These are phyloP conservation scores for Westerdykella ornata DNA, from an alignment of 2,329 filamentous ascomycete species.

Conservation along the genomic window DNA sequence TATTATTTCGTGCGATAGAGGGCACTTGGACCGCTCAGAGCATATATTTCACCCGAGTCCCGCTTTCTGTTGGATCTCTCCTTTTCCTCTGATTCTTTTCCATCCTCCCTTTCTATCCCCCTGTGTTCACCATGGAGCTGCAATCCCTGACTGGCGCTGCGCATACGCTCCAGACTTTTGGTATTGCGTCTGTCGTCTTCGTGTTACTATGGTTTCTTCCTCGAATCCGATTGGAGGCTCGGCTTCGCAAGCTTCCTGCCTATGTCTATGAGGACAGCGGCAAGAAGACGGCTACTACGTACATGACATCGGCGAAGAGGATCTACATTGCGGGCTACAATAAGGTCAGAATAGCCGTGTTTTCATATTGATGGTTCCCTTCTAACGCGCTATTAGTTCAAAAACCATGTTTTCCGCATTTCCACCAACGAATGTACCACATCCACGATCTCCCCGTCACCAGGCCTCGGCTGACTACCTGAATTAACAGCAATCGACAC, in stretches of 20 bases:
- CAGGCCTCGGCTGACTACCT: background rate
- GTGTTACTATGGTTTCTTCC: constrained; percentile 16
- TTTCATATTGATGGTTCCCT: no score
- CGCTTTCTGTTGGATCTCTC: no score
- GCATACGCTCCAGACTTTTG: constrained; percentile 19
- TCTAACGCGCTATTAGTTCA: constrained; percentile 22
- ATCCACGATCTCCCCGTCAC: background rate
- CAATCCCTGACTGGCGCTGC: constrained; percentile 13
- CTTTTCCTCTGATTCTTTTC: background rate
- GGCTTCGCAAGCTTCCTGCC: constrained; percentile 23
- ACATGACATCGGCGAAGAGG: constrained; percentile 16
- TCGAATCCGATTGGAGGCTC: constrained; percentile 15
- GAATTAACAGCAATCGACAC: constrained; percentile 13
- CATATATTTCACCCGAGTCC: no score
- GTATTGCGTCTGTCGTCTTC: constrained; percentile 21
- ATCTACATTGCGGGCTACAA: constrained; percentile 26
- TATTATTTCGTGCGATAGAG: no score
- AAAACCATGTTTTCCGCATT: constrained; percentile 21
- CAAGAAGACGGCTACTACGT: constrained; percentile 20
- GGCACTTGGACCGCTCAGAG: no score
- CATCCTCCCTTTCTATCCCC: background rate
- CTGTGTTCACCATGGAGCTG: constrained; percentile 12
- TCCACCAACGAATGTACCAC: constrained; percentile 13
- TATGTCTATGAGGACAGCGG: constrained; percentile 7
- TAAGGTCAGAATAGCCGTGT: constrained; percentile 12